Conservation (phyloP, 2,329 filamentous ascomycete genomes). For the Pseudogymnoascus sp. region DNA sequence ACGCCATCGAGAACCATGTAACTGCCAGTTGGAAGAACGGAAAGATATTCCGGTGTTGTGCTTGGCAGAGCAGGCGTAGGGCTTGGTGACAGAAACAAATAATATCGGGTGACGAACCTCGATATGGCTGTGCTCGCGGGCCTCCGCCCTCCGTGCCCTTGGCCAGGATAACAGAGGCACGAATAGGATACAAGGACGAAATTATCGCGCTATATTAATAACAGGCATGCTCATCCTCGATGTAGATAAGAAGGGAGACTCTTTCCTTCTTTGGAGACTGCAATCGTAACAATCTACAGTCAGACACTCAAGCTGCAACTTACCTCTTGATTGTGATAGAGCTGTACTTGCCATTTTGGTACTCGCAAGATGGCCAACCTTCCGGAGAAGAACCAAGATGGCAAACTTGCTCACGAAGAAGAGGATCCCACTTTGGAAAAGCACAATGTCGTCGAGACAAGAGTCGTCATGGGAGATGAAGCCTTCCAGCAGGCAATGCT, state of each 20-base stretch:
- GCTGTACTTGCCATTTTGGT: background rate
- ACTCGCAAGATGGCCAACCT: background rate
- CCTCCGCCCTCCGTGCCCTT: background rate
- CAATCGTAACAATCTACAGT: background rate
- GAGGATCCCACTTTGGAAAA: background rate
- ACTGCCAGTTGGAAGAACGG: background rate
- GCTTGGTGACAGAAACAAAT: background rate
- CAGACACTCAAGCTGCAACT: background rate
- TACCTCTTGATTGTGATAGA: background rate
- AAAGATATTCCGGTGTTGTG: background rate
- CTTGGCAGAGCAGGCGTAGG: background rate
- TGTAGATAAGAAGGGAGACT: background rate
- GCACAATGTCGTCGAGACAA: slow-evolving; percentile 20
- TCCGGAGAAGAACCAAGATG: background rate
- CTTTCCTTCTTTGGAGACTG: background rate
- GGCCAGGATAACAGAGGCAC: background rate
- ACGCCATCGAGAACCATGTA: background rate
- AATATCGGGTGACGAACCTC: background rate
- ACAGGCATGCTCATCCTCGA: background rate
- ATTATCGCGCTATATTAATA: background rate
- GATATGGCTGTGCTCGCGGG: background rate
- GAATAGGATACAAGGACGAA: background rate
- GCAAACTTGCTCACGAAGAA: background rate
- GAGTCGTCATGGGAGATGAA: slow-evolving; percentile 45
- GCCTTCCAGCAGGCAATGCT: slow-evolving; percentile 50